phyloP scores from a whole-genome alignment of 192 early-diverging fungal species.

The Diversispora epigaea region DNA sequence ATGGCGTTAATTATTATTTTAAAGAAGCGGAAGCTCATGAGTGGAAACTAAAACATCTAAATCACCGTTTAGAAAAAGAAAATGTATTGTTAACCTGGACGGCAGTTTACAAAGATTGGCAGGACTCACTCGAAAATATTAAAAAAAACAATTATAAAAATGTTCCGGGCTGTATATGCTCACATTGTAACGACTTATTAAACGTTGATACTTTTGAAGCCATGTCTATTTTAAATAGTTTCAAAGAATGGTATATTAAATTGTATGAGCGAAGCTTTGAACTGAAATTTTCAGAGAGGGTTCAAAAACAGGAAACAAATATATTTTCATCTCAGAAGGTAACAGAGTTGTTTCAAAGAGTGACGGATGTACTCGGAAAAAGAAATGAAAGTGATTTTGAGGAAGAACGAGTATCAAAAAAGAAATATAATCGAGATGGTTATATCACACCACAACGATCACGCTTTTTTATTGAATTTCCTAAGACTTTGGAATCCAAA shows the following conservation, averaged over 20 bases:
- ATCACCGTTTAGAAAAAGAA: not conserved
- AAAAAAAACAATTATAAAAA: slow-evolving; percentile 8
- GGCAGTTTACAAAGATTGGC: not conserved
- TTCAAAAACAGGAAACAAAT: slow-evolving; percentile 1
- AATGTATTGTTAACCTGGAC: not conserved
- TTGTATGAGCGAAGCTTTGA: slow-evolving; percentile 4
- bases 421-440: not conserved
- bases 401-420: slow-evolving; percentile 20
- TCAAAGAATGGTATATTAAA: not conserved
- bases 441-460: slow-evolving; percentile 19
- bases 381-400: slow-evolving; percentile 12
- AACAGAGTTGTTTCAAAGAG: too few relatives aligned
- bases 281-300: not conserved
- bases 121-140: slow-evolving; percentile 11
- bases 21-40: not conserved
- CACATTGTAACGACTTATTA: not conserved
- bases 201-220: slow-evolving; percentile 1
- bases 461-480: slow-evolving; percentile 18
- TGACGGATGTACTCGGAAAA: not conserved
- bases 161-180: not conserved
- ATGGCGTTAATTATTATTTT: slow-evolving; percentile 10
- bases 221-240: slow-evolving; percentile 1
- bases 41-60: slow-evolving; percentile 6
- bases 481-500: slow-evolving; percentile 27
- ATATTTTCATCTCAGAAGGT: not conserved